Evolutionary conservation across 768 basidiomycete genomes (phyloP).

Genomic region (Macrolepiota albuminosa): DNA sequence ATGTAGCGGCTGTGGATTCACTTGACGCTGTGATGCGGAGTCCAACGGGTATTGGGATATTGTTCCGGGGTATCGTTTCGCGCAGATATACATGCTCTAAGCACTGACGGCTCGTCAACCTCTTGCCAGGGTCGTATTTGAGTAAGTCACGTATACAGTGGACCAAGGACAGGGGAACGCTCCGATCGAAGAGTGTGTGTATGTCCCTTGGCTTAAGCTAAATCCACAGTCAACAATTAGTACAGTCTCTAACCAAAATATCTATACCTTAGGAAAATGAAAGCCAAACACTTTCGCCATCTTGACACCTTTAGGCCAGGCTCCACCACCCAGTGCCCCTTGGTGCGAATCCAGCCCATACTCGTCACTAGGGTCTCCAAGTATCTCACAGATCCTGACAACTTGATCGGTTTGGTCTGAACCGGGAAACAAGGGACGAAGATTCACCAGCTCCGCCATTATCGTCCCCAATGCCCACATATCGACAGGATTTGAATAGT

Average conservation of each 20-base stretch:
- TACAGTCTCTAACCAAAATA: slow-evolving; percentile 10
- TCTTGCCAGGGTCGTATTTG: slow-evolving; percentile 84
- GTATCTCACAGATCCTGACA: slow-evolving; percentile 81
- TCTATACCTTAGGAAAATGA: slow-evolving; percentile 79
- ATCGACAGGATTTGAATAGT: slow-evolving; percentile 96
- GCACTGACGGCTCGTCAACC: slow-evolving; percentile 84
- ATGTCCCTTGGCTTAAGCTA: slow-evolving; percentile 66
- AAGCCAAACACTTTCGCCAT: slow-evolving; percentile 87
- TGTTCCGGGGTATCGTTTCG: slow-evolving; percentile 67
- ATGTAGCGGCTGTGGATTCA: slow-evolving; percentile 28
- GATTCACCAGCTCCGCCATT: slow-evolving; percentile 93
- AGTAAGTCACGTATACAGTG: slow-evolving; percentile 91
- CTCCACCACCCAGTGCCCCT: slow-evolving; percentile 75
- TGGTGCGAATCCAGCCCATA: slow-evolving; percentile 76
- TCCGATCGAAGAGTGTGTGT: slow-evolving; percentile 70
- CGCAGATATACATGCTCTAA: slow-evolving; percentile 85
- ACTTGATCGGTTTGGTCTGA: slow-evolving; percentile 92
- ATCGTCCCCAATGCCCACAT: slow-evolving; percentile 99
- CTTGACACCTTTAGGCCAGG: slow-evolving; percentile 80
- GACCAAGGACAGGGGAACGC: slow-evolving; percentile 74
- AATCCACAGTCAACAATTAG: slow-evolving; percentile 11
- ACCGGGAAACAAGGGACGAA: slow-evolving; percentile 94
- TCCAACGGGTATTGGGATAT: slow-evolving; percentile 57
- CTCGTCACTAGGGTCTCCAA: slow-evolving; percentile 85
- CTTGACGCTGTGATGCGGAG: slow-evolving; percentile 37